phyloP scores from a whole-genome alignment of 2,329 filamentous ascomycete species.

The Capronia coronata region DNA sequence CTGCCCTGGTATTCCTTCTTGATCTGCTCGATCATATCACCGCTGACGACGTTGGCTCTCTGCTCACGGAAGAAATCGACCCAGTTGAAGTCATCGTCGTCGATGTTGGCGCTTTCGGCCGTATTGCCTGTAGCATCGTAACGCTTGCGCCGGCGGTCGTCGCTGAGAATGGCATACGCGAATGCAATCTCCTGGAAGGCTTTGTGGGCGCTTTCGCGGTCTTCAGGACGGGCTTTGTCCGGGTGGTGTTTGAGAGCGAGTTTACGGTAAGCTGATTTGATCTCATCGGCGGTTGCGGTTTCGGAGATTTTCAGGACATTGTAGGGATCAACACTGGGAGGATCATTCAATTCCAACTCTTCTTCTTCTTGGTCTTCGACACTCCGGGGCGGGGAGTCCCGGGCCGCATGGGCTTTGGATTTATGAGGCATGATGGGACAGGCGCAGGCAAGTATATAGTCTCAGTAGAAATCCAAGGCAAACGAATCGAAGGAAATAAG shows the following conservation, averaged over 20 bases:
- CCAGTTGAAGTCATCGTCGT: slow-evolving; percentile 82
- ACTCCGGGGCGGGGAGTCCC: not conserved
- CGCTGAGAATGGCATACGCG: slow-evolving; percentile 87
- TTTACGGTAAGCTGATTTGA: slow-evolving; percentile 83
- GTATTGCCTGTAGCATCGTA: slow-evolving; percentile 91
- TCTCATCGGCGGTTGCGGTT: slow-evolving; percentile 65
- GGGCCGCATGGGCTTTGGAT: slow-evolving; percentile 10
- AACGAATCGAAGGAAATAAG: too few relatives aligned
- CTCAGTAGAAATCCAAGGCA: too few relatives aligned
- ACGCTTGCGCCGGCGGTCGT: slow-evolving; percentile 68
- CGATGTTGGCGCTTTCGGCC: slow-evolving; percentile 65
- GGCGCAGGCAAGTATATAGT: not conserved
- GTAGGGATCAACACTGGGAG: slow-evolving; percentile 70
- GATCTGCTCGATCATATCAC: slow-evolving; percentile 68
- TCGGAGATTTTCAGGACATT: slow-evolving; percentile 66
- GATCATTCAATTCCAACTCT: slow-evolving; percentile 51
- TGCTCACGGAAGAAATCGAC: slow-evolving; percentile 80
- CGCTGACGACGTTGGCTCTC: slow-evolving; percentile 68
- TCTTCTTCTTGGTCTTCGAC: slow-evolving; percentile 33
- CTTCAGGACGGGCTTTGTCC: slow-evolving; percentile 69
- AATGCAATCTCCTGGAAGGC: slow-evolving; percentile 89
- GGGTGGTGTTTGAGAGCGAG: slow-evolving; percentile 73
- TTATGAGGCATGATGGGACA: slow-evolving; percentile 22
- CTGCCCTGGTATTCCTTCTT: slow-evolving; percentile 74
- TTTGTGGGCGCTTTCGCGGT: slow-evolving; percentile 66